Percentiles rank a stretch among this genome's conserved stretches.
Evolutionary conservation across 2,329 filamentous ascomycete species (phyloP).

Genomic region (Aspergillus eucalypticola): DNA sequence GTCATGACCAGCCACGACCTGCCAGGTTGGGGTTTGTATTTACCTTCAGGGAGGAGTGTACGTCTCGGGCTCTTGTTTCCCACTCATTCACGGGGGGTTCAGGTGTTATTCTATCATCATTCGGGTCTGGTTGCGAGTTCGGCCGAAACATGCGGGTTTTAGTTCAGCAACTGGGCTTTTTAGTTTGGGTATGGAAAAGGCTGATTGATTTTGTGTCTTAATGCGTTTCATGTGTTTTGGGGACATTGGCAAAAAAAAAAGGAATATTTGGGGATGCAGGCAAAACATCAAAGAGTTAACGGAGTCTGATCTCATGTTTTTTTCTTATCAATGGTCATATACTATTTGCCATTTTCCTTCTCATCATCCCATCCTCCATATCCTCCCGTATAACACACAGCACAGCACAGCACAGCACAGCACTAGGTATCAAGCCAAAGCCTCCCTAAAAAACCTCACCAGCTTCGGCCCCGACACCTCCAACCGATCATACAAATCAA

Average conservation of each 20-base stretch:
- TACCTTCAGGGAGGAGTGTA: slow-evolving; percentile 17
- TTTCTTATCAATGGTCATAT: slow-evolving; percentile 9
- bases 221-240: slow-evolving; percentile 12
- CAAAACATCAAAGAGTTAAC: slow-evolving; percentile 26
- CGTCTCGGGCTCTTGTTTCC: slow-evolving; percentile 23
- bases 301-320: slow-evolving; percentile 25
- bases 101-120: slow-evolving; percentile 21
- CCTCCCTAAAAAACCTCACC: not conserved
- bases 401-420: too few species aligned
- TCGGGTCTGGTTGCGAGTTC: slow-evolving; percentile 22
- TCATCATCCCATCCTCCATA: not conserved
- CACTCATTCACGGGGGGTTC: slow-evolving; percentile 19
- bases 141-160: slow-evolving; percentile 16
- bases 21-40: slow-evolving; percentile 18
- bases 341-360: not conserved
- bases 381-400: not conserved
- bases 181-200: slow-evolving; percentile 17
- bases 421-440: not conserved
- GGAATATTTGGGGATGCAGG: slow-evolving; percentile 21
- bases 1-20: slow-evolving; percentile 10
- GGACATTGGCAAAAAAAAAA: slow-evolving; percentile 18
- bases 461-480: slow-evolving; percentile 20
- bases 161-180: slow-evolving; percentile 13
- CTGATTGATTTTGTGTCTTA: slow-evolving; percentile 4
- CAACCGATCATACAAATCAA: slow-evolving; percentile 31